Base-by-base conservation (phyloP, 768 basidiomycete genomes). In the Collybia mongolica region DNA sequence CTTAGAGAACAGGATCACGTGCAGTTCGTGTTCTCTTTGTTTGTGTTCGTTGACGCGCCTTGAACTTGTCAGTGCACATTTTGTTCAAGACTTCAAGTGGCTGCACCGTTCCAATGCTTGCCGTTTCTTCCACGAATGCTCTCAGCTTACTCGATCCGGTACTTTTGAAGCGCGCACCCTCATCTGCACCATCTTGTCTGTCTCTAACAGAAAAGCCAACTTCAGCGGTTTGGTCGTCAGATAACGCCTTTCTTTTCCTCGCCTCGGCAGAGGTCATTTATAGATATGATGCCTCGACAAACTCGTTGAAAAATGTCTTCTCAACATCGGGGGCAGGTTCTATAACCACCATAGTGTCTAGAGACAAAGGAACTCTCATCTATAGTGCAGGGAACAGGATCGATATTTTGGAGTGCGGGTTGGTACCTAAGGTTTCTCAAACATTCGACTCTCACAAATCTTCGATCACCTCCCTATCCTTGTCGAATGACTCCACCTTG, bases 401-500 rank as follows among this genome's bases (percentile, higher is more conserved):
- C 35, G 68, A 79, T 54, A 54, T 81, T 39, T 61, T 88, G 12
- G 83, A 86, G 54, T 74, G 70, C 37, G 61, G 61, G 39, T 64
- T 71, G 3, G 61, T 55, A 44, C 57, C 70, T 17, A 76, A 74
- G 54, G 61, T 80, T 44, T 53, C 69, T 2, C 75, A 77, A 46
- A 79, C 76, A 6, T 69, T 87, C 49, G 73, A 73, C 19, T 66
- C 76, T 1, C 84, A 86, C 66, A 80, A 76, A 49, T 52, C 65
- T 1, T 46, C 72, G 6, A 60, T 90, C 36, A 79, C 69, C 9
- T 75, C 75, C 8, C 60, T 90, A 6, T 76, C 86, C 0, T 63
- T 88, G 2, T 84, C 83, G 15, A 82, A 74, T 49, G 86, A 88
- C 54, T 58, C 63, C 11, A 73, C 73, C 3, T 62, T 86, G 18